phyloP scores from a whole-genome alignment of 2,329 filamentous ascomycete genomes.

The Ophiostoma triangulosporum region DNA sequence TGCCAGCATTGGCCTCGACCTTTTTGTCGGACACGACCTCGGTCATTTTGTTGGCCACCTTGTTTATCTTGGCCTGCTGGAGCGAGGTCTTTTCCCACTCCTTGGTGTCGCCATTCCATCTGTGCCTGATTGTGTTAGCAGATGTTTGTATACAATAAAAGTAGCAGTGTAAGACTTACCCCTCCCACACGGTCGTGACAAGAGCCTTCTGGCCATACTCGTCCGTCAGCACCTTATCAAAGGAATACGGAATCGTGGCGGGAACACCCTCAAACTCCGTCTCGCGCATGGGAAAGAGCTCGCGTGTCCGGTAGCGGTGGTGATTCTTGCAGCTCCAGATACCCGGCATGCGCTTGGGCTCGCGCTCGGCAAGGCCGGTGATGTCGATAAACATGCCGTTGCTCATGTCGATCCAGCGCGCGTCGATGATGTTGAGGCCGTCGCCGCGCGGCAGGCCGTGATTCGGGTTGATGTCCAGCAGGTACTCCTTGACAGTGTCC shows the following conservation, averaged over 20 bases:
- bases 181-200: slow-evolving; percentile 44
- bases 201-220: slow-evolving; percentile 54
- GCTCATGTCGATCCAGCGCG: slow-evolving; percentile 62
- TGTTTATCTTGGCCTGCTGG: background rate
- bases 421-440: slow-evolving; percentile 70
- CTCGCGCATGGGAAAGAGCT: slow-evolving; percentile 63
- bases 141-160: background rate
- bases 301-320: slow-evolving; percentile 55
- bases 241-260: slow-evolving; percentile 55
- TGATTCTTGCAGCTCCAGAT: slow-evolving; percentile 70
- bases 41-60: background rate
- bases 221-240: slow-evolving; percentile 49
- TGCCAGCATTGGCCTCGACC: too few relatives aligned
- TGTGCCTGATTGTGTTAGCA: slow-evolving; percentile 32
- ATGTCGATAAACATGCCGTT: slow-evolving; percentile 78
- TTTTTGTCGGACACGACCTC: background rate
- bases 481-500: slow-evolving; percentile 37
- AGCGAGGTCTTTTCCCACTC: slow-evolving; percentile 31
- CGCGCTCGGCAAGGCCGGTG: slow-evolving; percentile 58
- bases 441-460: slow-evolving; percentile 47
- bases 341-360: slow-evolving; percentile 44
- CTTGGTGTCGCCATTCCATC: slow-evolving; percentile 42
- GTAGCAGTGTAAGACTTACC: slow-evolving; percentile 32
- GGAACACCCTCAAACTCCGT: slow-evolving; percentile 62
- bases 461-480: slow-evolving; percentile 68